A percentile compares a stretch with the other conserved stretches of the same genome.
These are phyloP conservation scores for Cyanidium caldarium DNA, from an alignment of 23 red algal species.

Conservation along the genomic window DNA sequence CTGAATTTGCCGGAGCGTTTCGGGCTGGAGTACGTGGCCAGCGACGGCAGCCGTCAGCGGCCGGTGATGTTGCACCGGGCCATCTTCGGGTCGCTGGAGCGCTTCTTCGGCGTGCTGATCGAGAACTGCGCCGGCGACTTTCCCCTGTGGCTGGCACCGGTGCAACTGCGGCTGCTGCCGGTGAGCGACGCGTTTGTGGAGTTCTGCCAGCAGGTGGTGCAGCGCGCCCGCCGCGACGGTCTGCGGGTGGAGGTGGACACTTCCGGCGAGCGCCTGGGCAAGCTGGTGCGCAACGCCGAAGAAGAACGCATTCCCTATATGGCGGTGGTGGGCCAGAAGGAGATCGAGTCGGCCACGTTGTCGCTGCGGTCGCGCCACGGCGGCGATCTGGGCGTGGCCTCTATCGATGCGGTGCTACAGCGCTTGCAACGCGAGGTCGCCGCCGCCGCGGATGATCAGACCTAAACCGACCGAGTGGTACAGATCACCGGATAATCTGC, in stretches of 20 bases:
- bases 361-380: slow-evolving; percentile 47
- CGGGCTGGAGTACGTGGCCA: slow-evolving; percentile 71
- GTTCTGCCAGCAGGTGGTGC: slow-evolving; percentile 39
- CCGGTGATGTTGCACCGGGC: slow-evolving; percentile 98
- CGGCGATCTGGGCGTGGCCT: slow-evolving; percentile 43
- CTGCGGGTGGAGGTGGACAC: slow-evolving; percentile 67
- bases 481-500: too few species aligned
- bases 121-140: slow-evolving; percentile 87
- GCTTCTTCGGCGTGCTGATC: slow-evolving; percentile 92
- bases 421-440: neutral
- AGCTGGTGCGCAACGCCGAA: slow-evolving; percentile 85
- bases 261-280: slow-evolving; percentile 66
- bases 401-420: neutral
- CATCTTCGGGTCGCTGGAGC: slow-evolving; percentile 87
- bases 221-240: slow-evolving; percentile 1
- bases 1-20: slow-evolving; percentile 93
- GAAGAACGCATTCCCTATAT: slow-evolving; percentile 64
- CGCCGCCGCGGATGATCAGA: too few species aligned
- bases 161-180: slow-evolving; percentile 67
- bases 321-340: slow-evolving; percentile 65
- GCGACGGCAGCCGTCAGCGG: slow-evolving; percentile 26
- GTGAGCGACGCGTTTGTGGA: slow-evolving; percentile 33
- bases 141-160: slow-evolving; percentile 94
- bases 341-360: slow-evolving; percentile 27
- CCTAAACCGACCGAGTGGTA: too few species aligned